Conservation (phyloP, 768 basidiomycete species). For the Scleroderma bovista region DNA sequence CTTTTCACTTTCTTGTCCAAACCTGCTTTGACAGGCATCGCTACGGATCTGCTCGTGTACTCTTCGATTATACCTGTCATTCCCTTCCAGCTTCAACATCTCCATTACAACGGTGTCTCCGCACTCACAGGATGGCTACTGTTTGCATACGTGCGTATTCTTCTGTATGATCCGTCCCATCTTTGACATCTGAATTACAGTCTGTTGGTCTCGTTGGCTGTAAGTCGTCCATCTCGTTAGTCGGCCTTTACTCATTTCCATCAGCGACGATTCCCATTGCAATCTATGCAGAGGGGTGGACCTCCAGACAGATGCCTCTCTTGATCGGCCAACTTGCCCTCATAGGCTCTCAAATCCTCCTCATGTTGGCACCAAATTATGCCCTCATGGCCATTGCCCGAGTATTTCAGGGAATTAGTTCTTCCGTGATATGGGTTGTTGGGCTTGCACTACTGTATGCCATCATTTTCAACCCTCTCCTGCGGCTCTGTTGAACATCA, state of each 20-base stretch:
- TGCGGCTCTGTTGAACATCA: conserved; percentile 8
- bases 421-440: conserved; percentile 58
- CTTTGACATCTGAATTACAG: conserved; percentile 25
- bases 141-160: conserved; percentile 46
- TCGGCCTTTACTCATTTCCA: conserved; percentile 1
- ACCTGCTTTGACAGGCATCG: conserved; percentile 24
- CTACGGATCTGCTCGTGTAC: conserved; percentile 54
- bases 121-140: conserved; percentile 55
- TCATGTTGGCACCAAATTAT: conserved; percentile 58
- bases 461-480: neutral
- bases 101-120: conserved; percentile 43
- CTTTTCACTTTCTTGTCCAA: neutral
- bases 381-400: conserved; percentile 54
- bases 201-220: conserved; percentile 53
- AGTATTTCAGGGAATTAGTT: conserved; percentile 53
- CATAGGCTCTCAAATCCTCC: conserved; percentile 49
- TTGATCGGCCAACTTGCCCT: conserved; percentile 46
- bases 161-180: neutral
- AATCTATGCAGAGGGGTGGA: conserved; percentile 46
- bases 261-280: conserved; percentile 56
- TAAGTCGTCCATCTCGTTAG: conserved; percentile 22
- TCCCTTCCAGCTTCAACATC: conserved; percentile 53
- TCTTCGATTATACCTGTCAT: conserved; percentile 59
- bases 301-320: conserved; percentile 43
- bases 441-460: conserved; percentile 54